Evolutionary conservation across 441 rosid species (phyloP).

Genomic region (Eutrema salsugineum): DNA sequence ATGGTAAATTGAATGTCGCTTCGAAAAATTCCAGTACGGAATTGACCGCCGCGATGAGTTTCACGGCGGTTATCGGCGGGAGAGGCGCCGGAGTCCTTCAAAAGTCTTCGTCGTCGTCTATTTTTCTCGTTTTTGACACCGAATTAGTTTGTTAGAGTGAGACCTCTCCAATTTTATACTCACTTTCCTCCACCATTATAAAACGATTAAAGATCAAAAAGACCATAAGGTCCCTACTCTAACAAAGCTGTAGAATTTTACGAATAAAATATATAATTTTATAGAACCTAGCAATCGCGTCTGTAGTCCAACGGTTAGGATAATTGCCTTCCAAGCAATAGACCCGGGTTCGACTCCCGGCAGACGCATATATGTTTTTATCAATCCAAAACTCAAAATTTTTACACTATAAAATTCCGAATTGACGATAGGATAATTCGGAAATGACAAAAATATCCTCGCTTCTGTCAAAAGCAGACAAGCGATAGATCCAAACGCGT

Average conservation of each 20-base stretch:
- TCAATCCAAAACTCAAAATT: no score
- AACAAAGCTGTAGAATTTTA: no score
- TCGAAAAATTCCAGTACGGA: not conserved
- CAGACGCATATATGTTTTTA: slow-evolving; percentile 45
- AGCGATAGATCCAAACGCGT: not conserved
- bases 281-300: no score
- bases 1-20: not conserved
- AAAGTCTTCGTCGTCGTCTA: slow-evolving; percentile 16
- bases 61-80: not conserved
- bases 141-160: slow-evolving; percentile 3
- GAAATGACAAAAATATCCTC: not conserved
- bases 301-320: slow-evolving; percentile 99
- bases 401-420: no score
- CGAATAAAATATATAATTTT: no score
- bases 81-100: slow-evolving; percentile 4
- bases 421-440: not conserved
- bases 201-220: no score
- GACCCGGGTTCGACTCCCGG: slow-evolving; percentile 99
- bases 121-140: slow-evolving; percentile 16
- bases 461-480: not conserved
- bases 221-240: no score
- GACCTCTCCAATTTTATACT: not conserved
- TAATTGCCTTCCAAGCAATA: slow-evolving; percentile 99
- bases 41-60: not conserved
- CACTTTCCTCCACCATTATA: no score